Percentiles rank a stretch among this genome's conserved stretches.
phyloP scores from a whole-genome alignment of 2,329 filamentous ascomycete genomes.

The Colletotrichum tanaceti region DNA sequence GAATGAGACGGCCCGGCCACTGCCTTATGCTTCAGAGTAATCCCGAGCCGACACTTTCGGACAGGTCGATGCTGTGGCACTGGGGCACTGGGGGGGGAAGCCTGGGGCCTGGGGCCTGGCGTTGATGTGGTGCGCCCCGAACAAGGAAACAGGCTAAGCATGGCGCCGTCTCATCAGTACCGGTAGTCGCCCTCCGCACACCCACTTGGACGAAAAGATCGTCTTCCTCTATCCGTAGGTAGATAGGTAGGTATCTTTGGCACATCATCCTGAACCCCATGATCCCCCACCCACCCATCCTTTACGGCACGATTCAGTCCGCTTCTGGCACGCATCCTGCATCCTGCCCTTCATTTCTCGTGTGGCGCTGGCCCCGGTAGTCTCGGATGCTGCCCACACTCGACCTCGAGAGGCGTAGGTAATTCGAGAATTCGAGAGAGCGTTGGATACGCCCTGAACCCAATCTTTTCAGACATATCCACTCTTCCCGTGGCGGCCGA shows the following conservation, averaged over 20 bases:
- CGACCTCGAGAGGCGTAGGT: slow-evolving; percentile 27
- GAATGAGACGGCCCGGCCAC: slow-evolving; percentile 20
- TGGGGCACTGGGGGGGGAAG: background rate
- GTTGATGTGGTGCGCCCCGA: slow-evolving; percentile 10
- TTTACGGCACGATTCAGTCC: slow-evolving; percentile 34
- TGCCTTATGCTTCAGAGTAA: slow-evolving; percentile 37
- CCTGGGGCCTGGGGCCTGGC: background rate
- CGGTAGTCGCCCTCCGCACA: slow-evolving; percentile 33
- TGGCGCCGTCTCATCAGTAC: slow-evolving; percentile 14
- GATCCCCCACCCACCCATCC: slow-evolving; percentile 39
- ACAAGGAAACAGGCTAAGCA: slow-evolving; percentile 29
- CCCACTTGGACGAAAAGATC: slow-evolving; percentile 39
- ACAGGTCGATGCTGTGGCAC: slow-evolving; percentile 25
- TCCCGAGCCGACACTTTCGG: slow-evolving; percentile 27
- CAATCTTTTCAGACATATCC: slow-evolving; percentile 16
- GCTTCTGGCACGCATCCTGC: slow-evolving; percentile 14
- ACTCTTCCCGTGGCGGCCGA: slow-evolving; percentile 26
- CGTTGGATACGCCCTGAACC: background rate
- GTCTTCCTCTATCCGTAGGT: slow-evolving; percentile 27
- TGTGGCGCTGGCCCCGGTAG: slow-evolving; percentile 29
- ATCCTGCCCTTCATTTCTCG: slow-evolving; percentile 12
- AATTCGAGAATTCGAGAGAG: no score
- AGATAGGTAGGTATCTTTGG: slow-evolving; percentile 35
- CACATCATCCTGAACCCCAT: slow-evolving; percentile 35
- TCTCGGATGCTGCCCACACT: slow-evolving; percentile 37